Conservation (phyloP, 805 yeast species). For the Candida taoyuanica region DNA sequence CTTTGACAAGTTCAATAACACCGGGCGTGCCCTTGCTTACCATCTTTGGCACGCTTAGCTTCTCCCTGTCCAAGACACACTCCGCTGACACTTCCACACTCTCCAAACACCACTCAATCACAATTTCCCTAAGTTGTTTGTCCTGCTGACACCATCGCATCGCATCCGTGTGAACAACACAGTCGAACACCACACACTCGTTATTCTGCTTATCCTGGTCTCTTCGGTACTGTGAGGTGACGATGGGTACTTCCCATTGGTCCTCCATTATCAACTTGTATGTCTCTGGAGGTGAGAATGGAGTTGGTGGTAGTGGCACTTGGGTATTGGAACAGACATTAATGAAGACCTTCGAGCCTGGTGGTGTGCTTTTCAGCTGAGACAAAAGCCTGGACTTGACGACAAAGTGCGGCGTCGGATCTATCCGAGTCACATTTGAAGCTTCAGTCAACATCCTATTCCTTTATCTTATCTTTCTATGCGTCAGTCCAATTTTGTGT, state of each 20-base stretch:
- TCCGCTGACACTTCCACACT: conserved; percentile 57
- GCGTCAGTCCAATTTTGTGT: too few relatives aligned
- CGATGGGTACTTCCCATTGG: conserved; percentile 83
- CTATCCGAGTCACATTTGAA: conserved; percentile 25
- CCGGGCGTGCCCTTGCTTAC: conserved; percentile 59
- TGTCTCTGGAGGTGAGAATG: conserved; percentile 52
- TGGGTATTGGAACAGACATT: conserved; percentile 66
- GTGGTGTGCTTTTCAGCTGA: conserved; percentile 25
- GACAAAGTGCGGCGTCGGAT: conserved; percentile 70
- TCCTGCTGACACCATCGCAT: conserved; percentile 58
- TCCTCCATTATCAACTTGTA: conserved; percentile 62
- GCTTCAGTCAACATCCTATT: conserved; percentile 8
- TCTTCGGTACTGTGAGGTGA: conserved; percentile 51
- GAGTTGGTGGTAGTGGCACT: conserved; percentile 58
- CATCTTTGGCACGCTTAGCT: conserved; percentile 64
- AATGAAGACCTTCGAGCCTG: conserved; percentile 64
- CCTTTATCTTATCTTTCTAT: too few relatives aligned
- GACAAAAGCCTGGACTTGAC: conserved; percentile 51
- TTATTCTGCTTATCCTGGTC: conserved; percentile 69
- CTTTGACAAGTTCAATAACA: conserved; percentile 37
- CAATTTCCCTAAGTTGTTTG: conserved; percentile 53
- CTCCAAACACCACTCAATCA: conserved; percentile 82
- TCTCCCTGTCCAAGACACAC: conserved; percentile 55
- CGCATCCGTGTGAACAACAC: conserved; percentile 65
- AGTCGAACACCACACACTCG: conserved; percentile 65